Base-by-base conservation (phyloP, 1,284 basidiomycete species). In the Puccinia horiana region DNA sequence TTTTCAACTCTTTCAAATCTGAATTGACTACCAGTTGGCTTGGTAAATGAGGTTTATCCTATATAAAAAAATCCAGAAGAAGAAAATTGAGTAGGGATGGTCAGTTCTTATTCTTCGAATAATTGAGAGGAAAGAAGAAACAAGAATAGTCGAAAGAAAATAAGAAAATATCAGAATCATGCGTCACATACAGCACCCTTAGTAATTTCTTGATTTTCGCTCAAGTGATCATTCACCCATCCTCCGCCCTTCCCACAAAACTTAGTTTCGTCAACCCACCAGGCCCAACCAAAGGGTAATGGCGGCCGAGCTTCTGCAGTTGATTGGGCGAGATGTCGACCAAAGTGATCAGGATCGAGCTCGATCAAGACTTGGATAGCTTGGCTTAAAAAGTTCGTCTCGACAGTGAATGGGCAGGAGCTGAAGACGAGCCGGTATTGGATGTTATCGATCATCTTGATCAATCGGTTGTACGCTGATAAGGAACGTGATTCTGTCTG, bases 391-490 rank as follows among this genome's bases (percentile, higher is more conserved):
- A 77, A 77, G 42, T 23, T 32, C 8, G 56, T 77, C 58, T 63
- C 58, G 14, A 23, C 12, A 8, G 40, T 35, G 58, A 65, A 40
- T 49, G 75, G n/a, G 2, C 40, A 47, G 0, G 58, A 47, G 26
- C 29, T 26, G 42, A 81, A 65, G 29, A 63, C 61, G 29, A 67
- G 56, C 12, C 80, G 58, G 63, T 65, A 81, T 37, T 63, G 70
- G 6, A 81, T 54, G 56, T 81, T 49, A 20, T 47, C 44, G 14
- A 81, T 18, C 40, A 73, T 73, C 37, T 81, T 81, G 11, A 67
- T 52, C 20, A 65, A 56, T 47, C 56, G 58, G 58, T 81, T 63
- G 70, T 81, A 81, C 40, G 58, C 20, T 26, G 80, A 72, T 37
- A 81, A 32, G 23, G 72, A 49, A 20, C 70, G 26, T 11, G 80